Evolutionary conservation across 106 monocot species (phyloP), one percentile per base, ranked within the genome.

Genomic region (Ottelia alismoides): DNA sequence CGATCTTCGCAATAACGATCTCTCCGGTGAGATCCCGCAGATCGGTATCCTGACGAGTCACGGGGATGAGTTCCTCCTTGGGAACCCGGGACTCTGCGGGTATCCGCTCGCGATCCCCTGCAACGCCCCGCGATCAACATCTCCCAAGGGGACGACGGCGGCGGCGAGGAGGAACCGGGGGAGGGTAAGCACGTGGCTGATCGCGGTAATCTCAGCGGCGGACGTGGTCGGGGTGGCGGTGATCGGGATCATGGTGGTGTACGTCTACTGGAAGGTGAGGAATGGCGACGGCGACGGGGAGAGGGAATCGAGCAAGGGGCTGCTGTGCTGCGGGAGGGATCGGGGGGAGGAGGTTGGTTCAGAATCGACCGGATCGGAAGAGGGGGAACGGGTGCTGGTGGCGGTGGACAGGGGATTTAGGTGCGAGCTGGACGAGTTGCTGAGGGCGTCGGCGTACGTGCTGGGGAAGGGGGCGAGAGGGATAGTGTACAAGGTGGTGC

Each of bases 401-500:
- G 67, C 84, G 24, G 57, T 84, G 5, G 88, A 88, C 52, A 80
- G 74, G 50, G 94, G 81, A 9, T 84, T 94, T 35, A 28, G 32
- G 51, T 64, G 84, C 55, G 94, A 94, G 58, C 47, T 88, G 44
- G 94, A 94, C 53, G 88, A 94, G 76, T 65, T 94, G 27, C 66
- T 94, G 52, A 26, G 88, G 59, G 77, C 94, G 43, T 94, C 94
- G 44, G 88, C 94, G 17, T 94, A 94, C 61, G 84, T 94, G 22
- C 58, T 94, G 61, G 88, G 94, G 53, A 88, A 94, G 61, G 76
- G 88, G 61, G 28, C 55, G 62, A 57, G 54, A 32, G 90, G 91
- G 55, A 84, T 94, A 11, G 83, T 94, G 49, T 94, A 88, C 62
- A 94, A 88, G 84, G 94, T 94, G 70, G 94, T 94, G 68, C 56